Conservation (phyloP, 2,329 filamentous ascomycete species). For the Aureobasidium uvarum region DNA sequence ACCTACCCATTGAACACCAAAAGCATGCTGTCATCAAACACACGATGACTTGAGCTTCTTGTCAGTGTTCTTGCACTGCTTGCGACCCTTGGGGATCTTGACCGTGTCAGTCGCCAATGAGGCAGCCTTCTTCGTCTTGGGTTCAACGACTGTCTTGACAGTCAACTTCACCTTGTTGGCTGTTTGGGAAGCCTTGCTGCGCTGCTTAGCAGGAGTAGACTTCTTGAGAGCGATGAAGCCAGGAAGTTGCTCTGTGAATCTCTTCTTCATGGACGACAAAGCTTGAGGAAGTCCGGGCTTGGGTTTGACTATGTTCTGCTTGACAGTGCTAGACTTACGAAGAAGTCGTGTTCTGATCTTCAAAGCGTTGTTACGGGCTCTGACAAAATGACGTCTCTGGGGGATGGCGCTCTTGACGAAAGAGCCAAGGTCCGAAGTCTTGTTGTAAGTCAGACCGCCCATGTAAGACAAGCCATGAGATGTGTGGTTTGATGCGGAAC, state of each 20-base stretch:
- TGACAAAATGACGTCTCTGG: slow-evolving; percentile 11
- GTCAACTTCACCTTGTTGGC: slow-evolving; percentile 4
- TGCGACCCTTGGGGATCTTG: slow-evolving; percentile 1
- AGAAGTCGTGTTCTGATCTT: slow-evolving; percentile 21
- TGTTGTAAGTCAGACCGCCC: slow-evolving; percentile 21
- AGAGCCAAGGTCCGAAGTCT: slow-evolving; percentile 7
- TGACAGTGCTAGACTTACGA: background rate
- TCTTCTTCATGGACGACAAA: background rate
- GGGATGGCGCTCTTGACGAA: slow-evolving; percentile 20
- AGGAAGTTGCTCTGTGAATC: background rate
- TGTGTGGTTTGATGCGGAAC: slow-evolving; percentile 8
- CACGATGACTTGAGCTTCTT: slow-evolving; percentile 9
- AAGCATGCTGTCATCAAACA: background rate
- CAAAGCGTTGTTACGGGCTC: slow-evolving; percentile 23
- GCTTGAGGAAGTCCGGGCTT: background rate
- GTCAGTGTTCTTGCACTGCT: slow-evolving; percentile 3
- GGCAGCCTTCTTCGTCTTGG: background rate
- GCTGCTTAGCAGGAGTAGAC: background rate
- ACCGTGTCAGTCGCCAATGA: background rate
- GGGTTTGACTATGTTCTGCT: background rate
- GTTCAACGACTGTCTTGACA: slow-evolving; percentile 2
- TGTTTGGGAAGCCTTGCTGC: background rate
- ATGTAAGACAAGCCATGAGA: slow-evolving; percentile 5
- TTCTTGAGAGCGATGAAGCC: slow-evolving; percentile 8
- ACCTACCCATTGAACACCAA: slow-evolving; percentile 12